phyloP scores from a whole-genome alignment of 192 early-diverging fungal genomes.

The Pilaira anomala region DNA sequence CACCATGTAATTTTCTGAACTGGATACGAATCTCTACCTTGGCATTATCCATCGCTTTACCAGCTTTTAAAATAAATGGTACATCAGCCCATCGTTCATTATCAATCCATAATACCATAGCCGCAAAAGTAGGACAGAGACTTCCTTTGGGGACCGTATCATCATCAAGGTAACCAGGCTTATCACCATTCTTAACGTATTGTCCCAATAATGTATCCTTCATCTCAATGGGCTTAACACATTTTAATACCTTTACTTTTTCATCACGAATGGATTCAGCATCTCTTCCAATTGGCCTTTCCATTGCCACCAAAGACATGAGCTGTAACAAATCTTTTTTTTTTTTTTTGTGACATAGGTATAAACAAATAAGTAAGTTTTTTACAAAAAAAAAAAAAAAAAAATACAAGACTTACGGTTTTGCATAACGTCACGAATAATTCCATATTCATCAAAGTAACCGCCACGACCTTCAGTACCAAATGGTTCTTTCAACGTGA shows the following conservation, averaged over 20 bases:
- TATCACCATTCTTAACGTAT: slow-evolving; percentile 77
- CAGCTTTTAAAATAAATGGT: slow-evolving; percentile 83
- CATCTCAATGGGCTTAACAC: slow-evolving; percentile 70
- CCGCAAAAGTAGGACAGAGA: slow-evolving; percentile 90
- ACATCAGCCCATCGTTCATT: slow-evolving; percentile 95
- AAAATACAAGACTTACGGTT: slow-evolving; percentile 62
- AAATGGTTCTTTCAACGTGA: slow-evolving; percentile 95
- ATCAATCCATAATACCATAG: slow-evolving; percentile 79
- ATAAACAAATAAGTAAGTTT: background rate
- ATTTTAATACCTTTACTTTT: slow-evolving; percentile 86
- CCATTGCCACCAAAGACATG: slow-evolving; percentile 90
- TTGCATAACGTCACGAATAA: slow-evolving; percentile 96
- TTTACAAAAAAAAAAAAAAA: no score
- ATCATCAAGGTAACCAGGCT: slow-evolving; percentile 91
- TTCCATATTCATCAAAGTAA: slow-evolving; percentile 98
- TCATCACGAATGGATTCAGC: slow-evolving; percentile 90
- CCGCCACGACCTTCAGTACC: slow-evolving; percentile 96
- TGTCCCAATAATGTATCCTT: slow-evolving; percentile 90
- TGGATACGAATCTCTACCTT: slow-evolving; percentile 93
- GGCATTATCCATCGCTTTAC: slow-evolving; percentile 87
- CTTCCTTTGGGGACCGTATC: slow-evolving; percentile 76
- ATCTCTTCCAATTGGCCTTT: slow-evolving; percentile 77
- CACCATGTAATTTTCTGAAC: slow-evolving; percentile 79
- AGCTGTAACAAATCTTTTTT: slow-evolving; percentile 79
- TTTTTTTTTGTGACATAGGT: slow-evolving; percentile 34